A percentile compares a stretch with the other conserved stretches of the same genome.
Conservation (phyloP, 495 filamentous ascomycete species). For the Penicillium fimorum region DNA sequence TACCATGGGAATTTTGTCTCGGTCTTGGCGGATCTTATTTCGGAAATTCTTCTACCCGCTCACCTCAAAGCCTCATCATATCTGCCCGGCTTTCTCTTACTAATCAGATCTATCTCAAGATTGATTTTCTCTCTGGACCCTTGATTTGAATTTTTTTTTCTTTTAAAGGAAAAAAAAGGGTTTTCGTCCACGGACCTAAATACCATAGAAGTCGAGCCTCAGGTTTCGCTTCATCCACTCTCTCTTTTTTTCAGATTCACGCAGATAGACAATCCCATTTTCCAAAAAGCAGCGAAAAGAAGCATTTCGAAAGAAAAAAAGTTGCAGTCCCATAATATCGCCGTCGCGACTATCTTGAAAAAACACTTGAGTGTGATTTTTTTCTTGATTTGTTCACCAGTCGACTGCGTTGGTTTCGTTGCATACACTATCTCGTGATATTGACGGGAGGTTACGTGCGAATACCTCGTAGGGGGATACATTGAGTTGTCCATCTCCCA, state of each 20-base stretch:
- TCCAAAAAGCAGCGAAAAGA: constrained; percentile 21
- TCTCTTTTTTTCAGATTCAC: constrained; percentile 35
- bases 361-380: constrained; percentile 52
- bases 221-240: constrained; percentile 28
- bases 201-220: constrained; percentile 8
- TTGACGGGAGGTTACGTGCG: constrained; percentile 8
- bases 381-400: constrained; percentile 9
- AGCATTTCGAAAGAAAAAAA: constrained; percentile 26
- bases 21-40: constrained; percentile 45
- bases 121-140: constrained; percentile 18
- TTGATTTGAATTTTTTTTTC: constrained; percentile 4
- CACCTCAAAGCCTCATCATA: constrained; percentile 20
- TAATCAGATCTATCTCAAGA: constrained; percentile 20
- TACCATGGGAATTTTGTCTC: constrained; percentile 37
- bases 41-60: constrained; percentile 35
- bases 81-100: constrained; percentile 23
- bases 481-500: constrained; percentile 99
- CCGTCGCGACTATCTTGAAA: constrained; percentile 27
- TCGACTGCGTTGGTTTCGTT: constrained; percentile 14
- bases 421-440: constrained; percentile 9
- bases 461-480: constrained; percentile 70
- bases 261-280: constrained; percentile 40
- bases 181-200: constrained; percentile 10
- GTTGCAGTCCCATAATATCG: constrained; percentile 19
- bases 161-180: constrained; percentile 7